phyloP scores from a whole-genome alignment of 805 yeast species.

The Kuraishia piskuri region DNA sequence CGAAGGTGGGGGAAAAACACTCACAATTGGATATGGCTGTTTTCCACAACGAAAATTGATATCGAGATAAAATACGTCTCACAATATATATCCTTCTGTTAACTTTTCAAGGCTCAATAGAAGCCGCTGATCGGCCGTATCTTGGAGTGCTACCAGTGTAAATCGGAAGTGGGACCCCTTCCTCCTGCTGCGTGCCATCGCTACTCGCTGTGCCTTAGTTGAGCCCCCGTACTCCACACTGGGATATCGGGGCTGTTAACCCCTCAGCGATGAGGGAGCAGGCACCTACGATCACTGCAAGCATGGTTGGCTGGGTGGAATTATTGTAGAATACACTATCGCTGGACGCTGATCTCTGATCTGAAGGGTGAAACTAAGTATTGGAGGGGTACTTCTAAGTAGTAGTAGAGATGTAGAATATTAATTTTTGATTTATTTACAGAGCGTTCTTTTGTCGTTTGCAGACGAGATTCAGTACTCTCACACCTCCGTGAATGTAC shows the following conservation, averaged over 20 bases:
- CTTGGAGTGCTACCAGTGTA: neutral
- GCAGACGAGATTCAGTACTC: no score
- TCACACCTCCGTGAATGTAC: no score
- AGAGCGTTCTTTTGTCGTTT: no score
- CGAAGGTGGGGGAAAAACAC: neutral
- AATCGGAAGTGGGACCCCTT: neutral
- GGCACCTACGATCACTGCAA: neutral
- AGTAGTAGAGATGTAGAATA: no score
- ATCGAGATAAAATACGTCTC: no score
- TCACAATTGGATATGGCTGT: neutral
- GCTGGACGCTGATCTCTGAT: no score
- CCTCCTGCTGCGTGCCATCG: neutral
- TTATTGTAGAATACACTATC: neutral
- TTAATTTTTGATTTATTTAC: no score
- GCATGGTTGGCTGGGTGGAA: neutral
- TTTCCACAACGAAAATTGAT: neutral
- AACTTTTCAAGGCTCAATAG: no score
- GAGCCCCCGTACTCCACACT: neutral
- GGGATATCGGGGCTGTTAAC: neutral
- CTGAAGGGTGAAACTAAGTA: no score
- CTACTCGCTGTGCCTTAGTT: neutral
- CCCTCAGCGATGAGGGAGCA: neutral
- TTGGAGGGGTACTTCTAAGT: no score
- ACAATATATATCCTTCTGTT: no score
- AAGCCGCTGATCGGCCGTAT: neutral